Evolutionary conservation across 2,329 filamentous ascomycete genomes (phyloP).

Genomic region (Gnomoniopsis smithogilvyi): DNA sequence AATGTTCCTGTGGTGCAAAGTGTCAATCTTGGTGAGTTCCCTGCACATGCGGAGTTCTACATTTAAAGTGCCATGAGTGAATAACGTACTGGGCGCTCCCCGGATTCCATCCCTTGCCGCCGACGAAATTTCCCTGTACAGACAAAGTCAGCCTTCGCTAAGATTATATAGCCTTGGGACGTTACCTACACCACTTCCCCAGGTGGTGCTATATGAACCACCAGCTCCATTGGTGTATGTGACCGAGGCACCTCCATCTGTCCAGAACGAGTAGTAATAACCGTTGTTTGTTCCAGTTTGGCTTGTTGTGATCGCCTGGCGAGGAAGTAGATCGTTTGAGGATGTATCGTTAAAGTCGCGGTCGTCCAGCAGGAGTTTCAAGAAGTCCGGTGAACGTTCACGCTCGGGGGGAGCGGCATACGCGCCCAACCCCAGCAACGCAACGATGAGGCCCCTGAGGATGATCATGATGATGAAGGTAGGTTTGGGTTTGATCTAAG

Average conservation of each 20-base stretch:
- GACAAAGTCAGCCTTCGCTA: background rate
- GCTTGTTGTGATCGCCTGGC: constrained; percentile 33
- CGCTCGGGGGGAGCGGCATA: background rate
- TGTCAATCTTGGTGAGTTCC: background rate
- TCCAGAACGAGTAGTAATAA: constrained; percentile 61
- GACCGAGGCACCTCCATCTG: constrained; percentile 46
- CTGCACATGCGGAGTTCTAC: background rate
- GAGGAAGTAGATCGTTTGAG: background rate
- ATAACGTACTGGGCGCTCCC: constrained; percentile 29
- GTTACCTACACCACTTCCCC: constrained; percentile 35
- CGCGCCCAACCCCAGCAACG: background rate
- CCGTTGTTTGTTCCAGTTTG: constrained; percentile 51
- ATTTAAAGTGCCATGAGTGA: background rate
- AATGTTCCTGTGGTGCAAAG: constrained; percentile 20
- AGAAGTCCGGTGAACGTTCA: background rate
- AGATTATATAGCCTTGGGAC: background rate
- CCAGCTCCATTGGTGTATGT: constrained; percentile 52
- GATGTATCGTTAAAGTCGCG: background rate
- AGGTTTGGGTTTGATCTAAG: background rate
- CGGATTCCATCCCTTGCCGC: constrained; percentile 48
- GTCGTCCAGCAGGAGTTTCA: background rate
- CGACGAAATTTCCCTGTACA: constrained; percentile 40
- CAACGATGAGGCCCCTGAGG: background rate
- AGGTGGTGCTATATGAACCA: constrained; percentile 48
- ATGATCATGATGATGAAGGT: background rate